A percentile compares a stretch with the other conserved stretches of the same genome.
These are phyloP conservation scores for Neopestalotiopsis clavispora DNA, from an alignment of 2,329 filamentous ascomycete species.

Conservation along the genomic window DNA sequence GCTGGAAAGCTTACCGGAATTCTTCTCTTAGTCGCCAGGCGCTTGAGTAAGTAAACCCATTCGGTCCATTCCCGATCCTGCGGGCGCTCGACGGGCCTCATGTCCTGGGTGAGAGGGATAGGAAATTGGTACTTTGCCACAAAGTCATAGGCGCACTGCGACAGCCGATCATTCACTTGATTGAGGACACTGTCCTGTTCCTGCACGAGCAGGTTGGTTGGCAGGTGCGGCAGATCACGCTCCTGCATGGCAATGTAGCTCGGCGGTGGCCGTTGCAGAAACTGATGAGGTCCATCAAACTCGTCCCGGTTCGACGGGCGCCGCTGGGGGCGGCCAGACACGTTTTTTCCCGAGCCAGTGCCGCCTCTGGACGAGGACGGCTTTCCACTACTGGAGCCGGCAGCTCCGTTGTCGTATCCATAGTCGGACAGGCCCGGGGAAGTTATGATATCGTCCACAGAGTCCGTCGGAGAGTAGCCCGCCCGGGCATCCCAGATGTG, in stretches of 20 bases:
- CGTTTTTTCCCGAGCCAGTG: slow-evolving; percentile 51
- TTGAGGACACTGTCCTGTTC: slow-evolving; percentile 84
- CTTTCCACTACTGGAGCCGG: slow-evolving; percentile 45
- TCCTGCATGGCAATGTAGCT: slow-evolving; percentile 78
- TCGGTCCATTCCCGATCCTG: slow-evolving; percentile 76
- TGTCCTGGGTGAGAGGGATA: slow-evolving; percentile 74
- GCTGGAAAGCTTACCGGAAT: slow-evolving; percentile 11
- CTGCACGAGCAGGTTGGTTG: slow-evolving; percentile 80
- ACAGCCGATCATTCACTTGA: slow-evolving; percentile 83
- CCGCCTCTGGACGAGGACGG: slow-evolving; percentile 22
- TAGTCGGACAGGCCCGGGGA: slow-evolving; percentile 67
- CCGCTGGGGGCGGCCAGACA: slow-evolving; percentile 56
- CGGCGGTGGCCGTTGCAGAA: slow-evolving; percentile 73
- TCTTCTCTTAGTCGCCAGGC: slow-evolving; percentile 78
- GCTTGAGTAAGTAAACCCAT: slow-evolving; percentile 87
- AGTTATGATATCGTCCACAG: slow-evolving; percentile 61
- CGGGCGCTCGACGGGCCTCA: slow-evolving; percentile 38
- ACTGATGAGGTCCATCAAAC: slow-evolving; percentile 86
- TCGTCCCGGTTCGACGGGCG: slow-evolving; percentile 83
- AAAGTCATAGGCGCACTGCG: slow-evolving; percentile 87
- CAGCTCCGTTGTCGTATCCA: slow-evolving; percentile 55
- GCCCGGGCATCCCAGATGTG: slow-evolving; percentile 54
- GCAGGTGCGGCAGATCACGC: slow-evolving; percentile 79
- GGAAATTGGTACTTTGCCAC: slow-evolving; percentile 91
- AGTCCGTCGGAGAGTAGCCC: slow-evolving; percentile 61